Conservation (phyloP, 1,139 yeast genomes). For the Cylindricascospora bacillispora region DNA sequence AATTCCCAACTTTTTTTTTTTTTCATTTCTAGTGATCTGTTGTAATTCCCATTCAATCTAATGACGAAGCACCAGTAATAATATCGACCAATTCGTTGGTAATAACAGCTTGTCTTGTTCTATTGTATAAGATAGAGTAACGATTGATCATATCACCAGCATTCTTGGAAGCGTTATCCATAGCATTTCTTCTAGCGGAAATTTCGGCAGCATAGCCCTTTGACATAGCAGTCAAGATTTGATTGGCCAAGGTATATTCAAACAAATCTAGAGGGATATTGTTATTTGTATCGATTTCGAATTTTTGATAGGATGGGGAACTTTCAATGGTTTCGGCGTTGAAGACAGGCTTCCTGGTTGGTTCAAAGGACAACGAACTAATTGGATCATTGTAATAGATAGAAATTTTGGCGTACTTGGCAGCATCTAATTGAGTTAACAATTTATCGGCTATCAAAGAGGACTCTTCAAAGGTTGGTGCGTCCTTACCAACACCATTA, state of each 20-base stretch:
- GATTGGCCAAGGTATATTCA: conserved; percentile 84
- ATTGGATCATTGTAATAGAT: conserved; percentile 79
- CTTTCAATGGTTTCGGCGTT: conserved; percentile 62
- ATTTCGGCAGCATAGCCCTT: conserved; percentile 98
- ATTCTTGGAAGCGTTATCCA: conserved; percentile 99
- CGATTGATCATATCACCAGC: conserved; percentile 97
- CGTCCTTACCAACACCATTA: conserved; percentile 90
- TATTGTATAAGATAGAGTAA: conserved; percentile 94
- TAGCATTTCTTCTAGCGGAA: conserved; percentile 98
- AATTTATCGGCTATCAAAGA: conserved; percentile 83
- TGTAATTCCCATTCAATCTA: conserved; percentile 77
- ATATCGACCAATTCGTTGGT: conserved; percentile 99
- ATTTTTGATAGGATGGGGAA: conserved; percentile 79
- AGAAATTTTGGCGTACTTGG: conserved; percentile 61
- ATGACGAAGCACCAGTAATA: conserved; percentile 98
- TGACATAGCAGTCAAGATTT: conserved; percentile 83
- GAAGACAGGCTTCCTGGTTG: conserved; percentile 55
- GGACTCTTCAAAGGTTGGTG: conserved; percentile 87
- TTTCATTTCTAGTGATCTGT: too few species aligned
- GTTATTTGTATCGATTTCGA: conserved; percentile 74
- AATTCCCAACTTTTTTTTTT: too few species aligned
- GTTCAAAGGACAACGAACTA: conserved; percentile 84
- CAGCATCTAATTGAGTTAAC: conserved; percentile 33
- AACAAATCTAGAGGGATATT: conserved; percentile 48
- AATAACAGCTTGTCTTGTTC: conserved; percentile 99